These are phyloP conservation scores for Phytophthora kernoviae DNA, from an alignment of 352 stramenopile species.

Conservation along the genomic window DNA sequence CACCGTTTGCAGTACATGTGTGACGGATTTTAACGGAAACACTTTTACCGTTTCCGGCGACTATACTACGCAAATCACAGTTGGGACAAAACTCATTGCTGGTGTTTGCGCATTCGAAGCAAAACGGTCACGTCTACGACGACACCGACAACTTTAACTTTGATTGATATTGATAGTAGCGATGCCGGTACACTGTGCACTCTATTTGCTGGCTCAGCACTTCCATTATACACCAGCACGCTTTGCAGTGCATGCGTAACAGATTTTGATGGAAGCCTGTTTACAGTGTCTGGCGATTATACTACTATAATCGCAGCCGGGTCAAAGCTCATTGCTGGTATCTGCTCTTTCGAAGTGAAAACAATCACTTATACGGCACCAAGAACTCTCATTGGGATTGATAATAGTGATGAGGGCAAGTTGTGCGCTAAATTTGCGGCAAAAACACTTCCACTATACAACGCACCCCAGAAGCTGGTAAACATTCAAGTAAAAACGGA, in stretches of 20 bases:
- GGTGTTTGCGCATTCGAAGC: slow-evolving; percentile 58
- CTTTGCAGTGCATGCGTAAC: slow-evolving; percentile 37
- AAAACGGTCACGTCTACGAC: slow-evolving; percentile 9
- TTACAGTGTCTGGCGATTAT: slow-evolving; percentile 30
- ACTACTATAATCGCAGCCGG: slow-evolving; percentile 12
- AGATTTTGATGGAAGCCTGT: slow-evolving; percentile 52
- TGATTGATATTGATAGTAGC: slow-evolving; percentile 22
- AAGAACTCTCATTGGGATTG: slow-evolving; percentile 23
- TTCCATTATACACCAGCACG: slow-evolving; percentile 52
- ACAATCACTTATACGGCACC: slow-evolving; percentile 12
- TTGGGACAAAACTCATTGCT: slow-evolving; percentile 33
- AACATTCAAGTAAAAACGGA: slow-evolving; percentile 47
- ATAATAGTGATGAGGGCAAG: slow-evolving; percentile 23
- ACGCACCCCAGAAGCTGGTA: slow-evolving; percentile 43
- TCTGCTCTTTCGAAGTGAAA: slow-evolving; percentile 51
- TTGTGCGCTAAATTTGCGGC: slow-evolving; percentile 45
- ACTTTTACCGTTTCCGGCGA: slow-evolving; percentile 31
- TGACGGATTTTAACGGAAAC: slow-evolving; percentile 60
- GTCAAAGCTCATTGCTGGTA: slow-evolving; percentile 39
- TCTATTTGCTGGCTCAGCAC: slow-evolving; percentile 33
- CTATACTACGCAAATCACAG: slow-evolving; percentile 16
- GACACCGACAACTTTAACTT: slow-evolving; percentile 8
- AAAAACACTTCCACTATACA: slow-evolving; percentile 48
- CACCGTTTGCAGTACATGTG: slow-evolving; percentile 27
- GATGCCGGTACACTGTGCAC: slow-evolving; percentile 40